These are phyloP conservation scores for Sabuloglossum arenarium DNA, from an alignment of 495 filamentous ascomycete genomes.

Conservation along the genomic window DNA sequence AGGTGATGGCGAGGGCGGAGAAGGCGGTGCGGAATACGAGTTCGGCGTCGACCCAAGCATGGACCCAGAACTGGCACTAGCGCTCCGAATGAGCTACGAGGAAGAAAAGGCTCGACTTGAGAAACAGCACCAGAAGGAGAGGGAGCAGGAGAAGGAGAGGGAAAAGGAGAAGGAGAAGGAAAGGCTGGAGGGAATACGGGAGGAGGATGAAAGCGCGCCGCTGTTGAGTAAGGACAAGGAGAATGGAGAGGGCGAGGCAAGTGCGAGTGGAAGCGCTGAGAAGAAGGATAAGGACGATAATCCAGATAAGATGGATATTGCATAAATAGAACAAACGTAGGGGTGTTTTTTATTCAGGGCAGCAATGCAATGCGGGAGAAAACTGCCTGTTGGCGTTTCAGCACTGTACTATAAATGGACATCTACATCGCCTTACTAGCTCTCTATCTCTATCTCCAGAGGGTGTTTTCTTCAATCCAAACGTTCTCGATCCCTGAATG, in stretches of 20 bases:
- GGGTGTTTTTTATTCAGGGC: constrained; percentile 12
- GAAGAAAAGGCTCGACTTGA: constrained; percentile 90
- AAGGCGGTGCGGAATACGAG: constrained; percentile 33
- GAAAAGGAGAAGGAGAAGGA: constrained; percentile 50
- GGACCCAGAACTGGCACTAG: constrained; percentile 85
- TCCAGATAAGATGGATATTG: constrained; percentile 76
- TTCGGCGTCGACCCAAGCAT: constrained; percentile 61
- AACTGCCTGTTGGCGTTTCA: too few species aligned
- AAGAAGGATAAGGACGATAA: constrained; percentile 34
- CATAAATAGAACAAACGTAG: constrained; percentile 21
- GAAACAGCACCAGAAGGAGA: constrained; percentile 56
- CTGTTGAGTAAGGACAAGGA: constrained; percentile 30
- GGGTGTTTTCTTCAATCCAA: too few species aligned
- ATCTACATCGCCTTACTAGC: too few species aligned
- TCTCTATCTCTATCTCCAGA: too few species aligned
- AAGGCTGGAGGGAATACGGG: constrained; percentile 58
- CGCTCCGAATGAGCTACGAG: constrained; percentile 94
- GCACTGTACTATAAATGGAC: too few species aligned
- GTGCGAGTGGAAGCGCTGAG: constrained; percentile 12
- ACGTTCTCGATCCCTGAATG: too few species aligned
- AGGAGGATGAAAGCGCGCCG: constrained; percentile 51
- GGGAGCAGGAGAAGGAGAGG: constrained; percentile 38
- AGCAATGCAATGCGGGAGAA: too few species aligned
- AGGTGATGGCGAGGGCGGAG: constrained; percentile 35
- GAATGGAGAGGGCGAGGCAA: constrained; percentile 23